Conservation (phyloP, 768 basidiomycete species). For the Glaciozyma antarctica region DNA sequence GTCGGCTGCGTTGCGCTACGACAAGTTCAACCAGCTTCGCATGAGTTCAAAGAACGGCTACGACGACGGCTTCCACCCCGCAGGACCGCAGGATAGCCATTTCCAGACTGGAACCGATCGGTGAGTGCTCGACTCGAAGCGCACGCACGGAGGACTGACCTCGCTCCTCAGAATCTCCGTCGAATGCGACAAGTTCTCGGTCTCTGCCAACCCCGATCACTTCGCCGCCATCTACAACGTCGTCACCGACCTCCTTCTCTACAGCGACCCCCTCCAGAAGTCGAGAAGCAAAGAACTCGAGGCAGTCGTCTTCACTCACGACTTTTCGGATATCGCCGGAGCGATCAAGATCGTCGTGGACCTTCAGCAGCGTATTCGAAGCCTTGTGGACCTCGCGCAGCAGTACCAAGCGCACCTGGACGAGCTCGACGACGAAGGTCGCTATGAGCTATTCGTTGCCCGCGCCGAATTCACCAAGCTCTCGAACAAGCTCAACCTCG, state of each 20-base stretch:
- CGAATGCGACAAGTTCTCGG: slow-evolving; percentile 74
- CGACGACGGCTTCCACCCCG: slow-evolving; percentile 1
- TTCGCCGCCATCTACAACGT: slow-evolving; percentile 78
- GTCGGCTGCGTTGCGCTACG: slow-evolving; percentile 72
- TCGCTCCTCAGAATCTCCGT: slow-evolving; percentile 50
- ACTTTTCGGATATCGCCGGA: slow-evolving; percentile 60
- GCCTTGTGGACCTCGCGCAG: slow-evolving; percentile 42
- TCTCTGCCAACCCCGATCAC: slow-evolving; percentile 70
- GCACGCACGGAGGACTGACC: background rate
- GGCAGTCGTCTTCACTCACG: slow-evolving; percentile 73
- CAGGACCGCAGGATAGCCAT: slow-evolving; percentile 8
- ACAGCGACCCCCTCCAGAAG: slow-evolving; percentile 76
- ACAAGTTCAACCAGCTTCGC: slow-evolving; percentile 88
- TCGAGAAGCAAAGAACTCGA: slow-evolving; percentile 67
- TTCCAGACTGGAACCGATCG: slow-evolving; percentile 18
- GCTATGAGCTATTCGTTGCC: slow-evolving; percentile 8
- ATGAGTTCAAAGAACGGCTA: slow-evolving; percentile 19
- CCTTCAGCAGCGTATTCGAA: slow-evolving; percentile 62
- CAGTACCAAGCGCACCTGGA: slow-evolving; percentile 40
- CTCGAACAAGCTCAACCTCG: slow-evolving; percentile 65
- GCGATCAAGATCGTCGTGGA: slow-evolving; percentile 35
- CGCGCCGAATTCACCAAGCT: slow-evolving; percentile 42
- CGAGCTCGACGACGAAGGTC: slow-evolving; percentile 35
- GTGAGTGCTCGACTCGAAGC: slow-evolving; percentile 37
- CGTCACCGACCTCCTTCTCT: slow-evolving; percentile 76